phyloP scores from a whole-genome alignment of 129 eudicot species.

The Chrysanthemum seticuspe region DNA sequence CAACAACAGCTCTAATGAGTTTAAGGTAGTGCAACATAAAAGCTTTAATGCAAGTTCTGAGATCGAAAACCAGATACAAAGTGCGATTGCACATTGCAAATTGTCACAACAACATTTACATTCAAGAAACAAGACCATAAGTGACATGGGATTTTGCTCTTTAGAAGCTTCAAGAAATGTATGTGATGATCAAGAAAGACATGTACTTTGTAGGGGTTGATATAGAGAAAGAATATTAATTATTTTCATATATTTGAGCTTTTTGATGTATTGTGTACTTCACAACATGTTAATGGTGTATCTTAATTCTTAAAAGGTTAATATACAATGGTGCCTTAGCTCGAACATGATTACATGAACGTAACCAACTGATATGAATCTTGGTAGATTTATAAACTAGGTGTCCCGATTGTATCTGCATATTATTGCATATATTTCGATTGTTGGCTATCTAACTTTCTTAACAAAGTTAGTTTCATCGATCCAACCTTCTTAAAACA shows the following conservation, averaged over 20 bases:
- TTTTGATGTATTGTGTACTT: constrained; percentile 11
- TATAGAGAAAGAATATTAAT: not conserved
- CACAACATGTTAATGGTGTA: constrained; percentile 19
- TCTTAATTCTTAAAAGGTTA: not conserved
- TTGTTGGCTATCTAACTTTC: too few species aligned
- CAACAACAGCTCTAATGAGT: constrained; percentile 38
- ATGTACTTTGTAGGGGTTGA: constrained; percentile 68
- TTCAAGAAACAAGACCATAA: constrained; percentile 48
- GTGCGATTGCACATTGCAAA: constrained; percentile 96
- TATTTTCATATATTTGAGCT: constrained; percentile 22
- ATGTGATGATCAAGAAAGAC: constrained; percentile 63
- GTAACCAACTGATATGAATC: too few species aligned
- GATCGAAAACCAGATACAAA: constrained; percentile 74
- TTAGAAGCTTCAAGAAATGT: constrained; percentile 51
- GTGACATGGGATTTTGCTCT: constrained; percentile 53
- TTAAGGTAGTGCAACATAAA: constrained; percentile 42
- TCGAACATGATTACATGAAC: not conserved
- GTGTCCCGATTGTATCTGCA: too few species aligned
- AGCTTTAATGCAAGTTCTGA: constrained; percentile 52
- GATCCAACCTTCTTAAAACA: too few species aligned
- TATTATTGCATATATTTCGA: too few species aligned
- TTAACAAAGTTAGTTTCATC: too few species aligned
- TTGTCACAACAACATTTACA: constrained; percentile 57
- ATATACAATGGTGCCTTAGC: constrained; percentile 4
- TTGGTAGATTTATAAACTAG: too few species aligned